Evolutionary conservation across 768 basidiomycete species (phyloP), one percentile per base, ranked within the genome.

Genomic region (Termitomyces sp.): DNA sequence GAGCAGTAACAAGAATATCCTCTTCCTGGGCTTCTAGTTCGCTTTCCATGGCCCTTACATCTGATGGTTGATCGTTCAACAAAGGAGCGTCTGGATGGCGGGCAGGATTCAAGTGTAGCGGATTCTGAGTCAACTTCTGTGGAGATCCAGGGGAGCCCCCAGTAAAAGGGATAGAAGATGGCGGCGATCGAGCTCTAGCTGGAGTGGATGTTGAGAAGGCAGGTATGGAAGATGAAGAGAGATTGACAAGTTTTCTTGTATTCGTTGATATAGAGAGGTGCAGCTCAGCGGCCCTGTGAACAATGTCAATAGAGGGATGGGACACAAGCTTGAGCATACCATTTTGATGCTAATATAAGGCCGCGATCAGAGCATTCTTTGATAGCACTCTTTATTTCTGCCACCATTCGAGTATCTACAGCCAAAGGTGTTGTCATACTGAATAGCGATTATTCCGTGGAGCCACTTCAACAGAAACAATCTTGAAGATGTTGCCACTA

Each of bases 361-460:
- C 90, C 88, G 67, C 90, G 75, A 27, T 88, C 85, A 17, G 86
- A 76, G 62, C 90, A 92, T 65, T 92, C 88, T 57, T 77, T 81
- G 55, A 86, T 78, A 5, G 90, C 84, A 40, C 68, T 69, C 27
- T 86, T 77, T 52, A 94, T 66, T 23, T 83, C 83, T 19, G 72
- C 69, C n/a, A 83, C 72, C 50, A 81, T 75, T 40, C 78, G 75
- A n/a, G 61, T 59, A 64, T 87, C 81, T 44, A 65, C 56, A 16
- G 47, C 50, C 34, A 55, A 44, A 45, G 61, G 56, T 9, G 59
- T 56, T 30, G 67, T 50, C 66, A 70, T 70, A 48, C 3, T 58
- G 23, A 40, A 5, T 37, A 10, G 17, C n/a, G n/a, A 35, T 52
- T 40, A 11, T 25, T 8, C 37, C 9, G 48, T 37, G 35, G 14